Conservation (phyloP, 169 alveolate species). For the Plasmodium knowlesi region DNA sequence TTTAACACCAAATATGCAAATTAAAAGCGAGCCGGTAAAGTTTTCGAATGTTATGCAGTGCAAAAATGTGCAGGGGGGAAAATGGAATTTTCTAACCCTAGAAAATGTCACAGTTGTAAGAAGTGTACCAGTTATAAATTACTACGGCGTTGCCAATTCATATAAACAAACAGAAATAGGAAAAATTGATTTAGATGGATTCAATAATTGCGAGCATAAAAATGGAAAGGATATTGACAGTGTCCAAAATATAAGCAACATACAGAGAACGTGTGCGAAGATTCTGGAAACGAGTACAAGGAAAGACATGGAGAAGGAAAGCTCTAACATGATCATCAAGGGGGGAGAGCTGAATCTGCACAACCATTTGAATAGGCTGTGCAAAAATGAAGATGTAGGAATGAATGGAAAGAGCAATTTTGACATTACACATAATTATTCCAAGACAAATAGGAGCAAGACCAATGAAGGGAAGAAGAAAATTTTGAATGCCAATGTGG, state of each 20-base stretch:
- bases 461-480: constrained; percentile 35
- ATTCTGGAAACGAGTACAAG: constrained; percentile 68
- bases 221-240: background rate
- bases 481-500: constrained; percentile 5
- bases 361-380: constrained; percentile 24
- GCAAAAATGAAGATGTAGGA: constrained; percentile 58
- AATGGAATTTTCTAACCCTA: constrained; percentile 35
- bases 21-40: constrained; percentile 27
- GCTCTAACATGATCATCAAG: constrained; percentile 61
- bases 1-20: constrained; percentile 45
- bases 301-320: constrained; percentile 67
- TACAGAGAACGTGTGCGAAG: constrained; percentile 49
- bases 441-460: constrained; percentile 9
- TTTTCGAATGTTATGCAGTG: constrained; percentile 21
- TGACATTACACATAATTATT: constrained; percentile 2
- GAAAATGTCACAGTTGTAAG: constrained; percentile 24
- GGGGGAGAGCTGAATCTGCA: background rate
- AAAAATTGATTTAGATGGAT: background rate
- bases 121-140: constrained; percentile 29
- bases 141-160: constrained; percentile 36
- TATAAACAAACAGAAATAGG: background rate
- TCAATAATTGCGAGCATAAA: constrained; percentile 11
- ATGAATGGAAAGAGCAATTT: constrained; percentile 37
- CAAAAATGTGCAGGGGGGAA: constrained; percentile 25
- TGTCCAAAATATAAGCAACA: constrained; percentile 29